Conservation (phyloP, 352 stramenopile species). For the Phytophthora rubi region DNA sequence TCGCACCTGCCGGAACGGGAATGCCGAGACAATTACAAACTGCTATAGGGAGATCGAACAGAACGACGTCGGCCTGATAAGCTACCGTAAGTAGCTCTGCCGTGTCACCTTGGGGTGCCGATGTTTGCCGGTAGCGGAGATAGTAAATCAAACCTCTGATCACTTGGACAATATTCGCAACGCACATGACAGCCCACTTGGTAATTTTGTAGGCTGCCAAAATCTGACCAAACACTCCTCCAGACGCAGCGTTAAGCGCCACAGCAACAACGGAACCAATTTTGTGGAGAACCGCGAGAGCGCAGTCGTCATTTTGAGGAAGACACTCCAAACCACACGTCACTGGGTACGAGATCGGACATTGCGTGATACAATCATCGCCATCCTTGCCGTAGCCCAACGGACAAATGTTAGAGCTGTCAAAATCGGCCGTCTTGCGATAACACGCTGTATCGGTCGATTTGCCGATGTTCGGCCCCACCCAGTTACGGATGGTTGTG, state of each 20-base stretch:
- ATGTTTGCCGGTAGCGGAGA: slow-evolving; percentile 29
- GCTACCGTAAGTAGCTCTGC: slow-evolving; percentile 25
- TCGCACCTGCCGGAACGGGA: slow-evolving; percentile 4
- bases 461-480: slow-evolving; percentile 29
- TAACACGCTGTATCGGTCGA: slow-evolving; percentile 32
- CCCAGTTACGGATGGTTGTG: slow-evolving; percentile 35
- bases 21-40: slow-evolving; percentile 19
- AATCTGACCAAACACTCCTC: slow-evolving; percentile 21
- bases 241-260: slow-evolving; percentile 26
- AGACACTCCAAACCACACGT: slow-evolving; percentile 34
- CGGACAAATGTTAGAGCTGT: slow-evolving; percentile 32
- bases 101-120: slow-evolving; percentile 19
- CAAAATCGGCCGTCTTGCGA: slow-evolving; percentile 21
- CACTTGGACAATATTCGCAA: slow-evolving; percentile 15
- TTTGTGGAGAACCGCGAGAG: slow-evolving; percentile 17
- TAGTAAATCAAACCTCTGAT: slow-evolving; percentile 30
- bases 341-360: slow-evolving; percentile 33
- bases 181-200: slow-evolving; percentile 19
- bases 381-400: slow-evolving; percentile 33
- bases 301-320: slow-evolving; percentile 37
- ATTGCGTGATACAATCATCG: slow-evolving; percentile 23
- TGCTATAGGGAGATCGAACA: slow-evolving; percentile 27
- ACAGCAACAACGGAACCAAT: slow-evolving; percentile 27
- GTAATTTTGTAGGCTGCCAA: slow-evolving; percentile 7
- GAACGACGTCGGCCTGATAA: slow-evolving; percentile 34